Evolutionary conservation across 352 stramenopile genomes (phyloP), one percentile per base, ranked within the genome.

Genomic region (Phytophthora hibernalis): DNA sequence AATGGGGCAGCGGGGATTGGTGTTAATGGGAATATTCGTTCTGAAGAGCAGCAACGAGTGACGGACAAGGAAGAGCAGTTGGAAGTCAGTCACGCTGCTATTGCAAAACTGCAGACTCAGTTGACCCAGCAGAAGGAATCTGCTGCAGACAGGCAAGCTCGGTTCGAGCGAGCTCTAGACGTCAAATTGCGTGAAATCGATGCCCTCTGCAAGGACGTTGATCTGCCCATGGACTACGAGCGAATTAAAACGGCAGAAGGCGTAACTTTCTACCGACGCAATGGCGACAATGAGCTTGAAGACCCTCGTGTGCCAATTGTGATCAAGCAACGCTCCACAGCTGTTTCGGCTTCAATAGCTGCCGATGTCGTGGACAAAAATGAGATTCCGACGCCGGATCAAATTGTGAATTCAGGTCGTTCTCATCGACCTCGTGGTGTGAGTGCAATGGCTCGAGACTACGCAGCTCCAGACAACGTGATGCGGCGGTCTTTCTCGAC

Each of bases 181-280:
- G 76, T 90, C n/a, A 91, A 90, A 51, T 44, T 82, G 1, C 80
- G 76, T 15, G 77, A 91, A 20, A 60, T 91, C 7, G 81, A 91
- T 26, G 61, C 71, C 9, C 61, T 91, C 1, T 91, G 83, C 50
- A 71, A 54, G n/a, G 55, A 70, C 33, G 49, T 91, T n/a, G 67
- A 79, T 31, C 42, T 91, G 0, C 73, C 80, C 1, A 16, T 47
- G 20, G 61, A 61, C 4, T 85, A 80, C 59, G 72, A 90, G 31
- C 74, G 76, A 24, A 43, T 70, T 10, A 83, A 79, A 43, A 85
- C 87, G 28, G 67, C 73, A 16, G 75, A 88, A 54, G 79, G 78
- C 5, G 71, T 91, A 45, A 28, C 68, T 22, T 91, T 76, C 54
- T 90, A 81, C 52, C 72, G 72, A 12, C 72, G 54, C 8, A 75